Percentiles rank a stretch among this genome's conserved stretches.
Evolutionary conservation across 2,329 filamentous ascomycete genomes (phyloP).

Genomic region (Massarina eburnea): DNA sequence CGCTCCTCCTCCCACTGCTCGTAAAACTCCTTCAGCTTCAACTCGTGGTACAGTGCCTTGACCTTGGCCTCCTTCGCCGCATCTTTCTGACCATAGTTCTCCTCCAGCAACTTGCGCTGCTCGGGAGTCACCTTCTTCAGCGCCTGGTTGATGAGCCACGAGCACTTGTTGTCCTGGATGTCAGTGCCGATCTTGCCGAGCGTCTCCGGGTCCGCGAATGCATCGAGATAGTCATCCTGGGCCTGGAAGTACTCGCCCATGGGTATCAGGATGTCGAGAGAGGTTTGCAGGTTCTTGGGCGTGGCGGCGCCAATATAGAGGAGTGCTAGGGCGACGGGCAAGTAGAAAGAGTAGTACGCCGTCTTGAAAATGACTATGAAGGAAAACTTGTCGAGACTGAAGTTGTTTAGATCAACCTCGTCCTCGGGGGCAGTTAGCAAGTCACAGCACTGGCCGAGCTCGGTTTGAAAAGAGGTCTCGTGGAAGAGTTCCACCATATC

Average conservation of each 20-base stretch:
- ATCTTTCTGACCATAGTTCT: conserved; percentile 94
- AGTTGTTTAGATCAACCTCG: conserved; percentile 88
- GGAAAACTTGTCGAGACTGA: conserved; percentile 90
- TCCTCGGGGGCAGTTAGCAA: conserved; percentile 95
- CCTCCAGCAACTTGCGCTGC: conserved; percentile 84
- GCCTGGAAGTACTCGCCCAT: conserved; percentile 99
- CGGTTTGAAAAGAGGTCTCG: conserved; percentile 89
- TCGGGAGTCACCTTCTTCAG: conserved; percentile 76
- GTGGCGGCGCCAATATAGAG: conserved; percentile 84
- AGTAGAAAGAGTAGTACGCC: conserved; percentile 98
- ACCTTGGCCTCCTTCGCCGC: conserved; percentile 77
- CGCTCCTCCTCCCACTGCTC: conserved; percentile 86
- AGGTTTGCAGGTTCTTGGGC: conserved; percentile 82
- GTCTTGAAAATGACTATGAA: conserved; percentile 99
- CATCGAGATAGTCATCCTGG: conserved; percentile 98
- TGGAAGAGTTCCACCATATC: conserved; percentile 96
- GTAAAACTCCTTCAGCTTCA: conserved; percentile 82
- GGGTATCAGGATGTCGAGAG: conserved; percentile 89
- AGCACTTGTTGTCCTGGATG: conserved; percentile 99
- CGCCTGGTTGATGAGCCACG: conserved; percentile 96
- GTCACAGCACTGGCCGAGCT: conserved; percentile 92
- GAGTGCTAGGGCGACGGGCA: conserved; percentile 89
- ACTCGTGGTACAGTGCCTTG: conserved; percentile 85
- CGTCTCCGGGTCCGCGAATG: conserved; percentile 87
- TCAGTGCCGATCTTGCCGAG: conserved; percentile 99